These are phyloP conservation scores for Alternaria rosae DNA, from an alignment of 2,329 filamentous ascomycete species.

Conservation along the genomic window DNA sequence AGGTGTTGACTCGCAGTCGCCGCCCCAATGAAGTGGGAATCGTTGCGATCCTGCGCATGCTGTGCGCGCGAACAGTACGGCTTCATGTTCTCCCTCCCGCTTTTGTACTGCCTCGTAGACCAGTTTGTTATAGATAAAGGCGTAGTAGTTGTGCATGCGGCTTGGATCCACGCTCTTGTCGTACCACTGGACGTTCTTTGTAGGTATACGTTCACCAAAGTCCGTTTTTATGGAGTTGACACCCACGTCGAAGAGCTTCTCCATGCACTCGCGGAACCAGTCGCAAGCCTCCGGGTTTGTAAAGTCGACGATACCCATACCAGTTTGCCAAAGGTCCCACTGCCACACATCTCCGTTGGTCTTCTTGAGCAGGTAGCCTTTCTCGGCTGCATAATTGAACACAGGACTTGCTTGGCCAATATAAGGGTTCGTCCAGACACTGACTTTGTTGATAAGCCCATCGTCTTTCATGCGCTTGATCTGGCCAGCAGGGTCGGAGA, in stretches of 20 bases:
- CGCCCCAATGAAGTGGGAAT: conserved; percentile 72
- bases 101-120: conserved; percentile 71
- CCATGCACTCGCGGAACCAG: conserved; percentile 71
- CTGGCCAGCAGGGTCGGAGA: conserved; percentile 72
- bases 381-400: conserved; percentile 69
- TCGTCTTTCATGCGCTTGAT: conserved; percentile 69
- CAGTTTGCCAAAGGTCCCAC: conserved; percentile 80
- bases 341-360: conserved; percentile 75
- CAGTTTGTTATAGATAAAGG: conserved; percentile 74
- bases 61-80: conserved; percentile 72
- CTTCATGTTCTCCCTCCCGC: conserved; percentile 59
- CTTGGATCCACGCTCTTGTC: conserved; percentile 66
- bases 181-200: conserved; percentile 69
- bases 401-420: conserved; percentile 73
- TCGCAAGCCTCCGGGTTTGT: conserved; percentile 72
- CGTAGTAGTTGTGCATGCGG: conserved; percentile 80
- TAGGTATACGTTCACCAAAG: conserved; percentile 76
- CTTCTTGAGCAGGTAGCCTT: conserved; percentile 73
- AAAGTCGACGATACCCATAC: conserved; percentile 77
- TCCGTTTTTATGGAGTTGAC: conserved; percentile 79
- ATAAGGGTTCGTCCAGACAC: conserved; percentile 80
- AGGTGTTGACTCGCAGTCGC: conserved; percentile 76
- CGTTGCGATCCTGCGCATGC: conserved; percentile 73
- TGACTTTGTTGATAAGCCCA: conserved; percentile 67
- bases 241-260: conserved; percentile 70